Evolutionary conservation across 2,329 filamentous ascomycete genomes (phyloP).

Genomic region (Coniochaeta sp.): DNA sequence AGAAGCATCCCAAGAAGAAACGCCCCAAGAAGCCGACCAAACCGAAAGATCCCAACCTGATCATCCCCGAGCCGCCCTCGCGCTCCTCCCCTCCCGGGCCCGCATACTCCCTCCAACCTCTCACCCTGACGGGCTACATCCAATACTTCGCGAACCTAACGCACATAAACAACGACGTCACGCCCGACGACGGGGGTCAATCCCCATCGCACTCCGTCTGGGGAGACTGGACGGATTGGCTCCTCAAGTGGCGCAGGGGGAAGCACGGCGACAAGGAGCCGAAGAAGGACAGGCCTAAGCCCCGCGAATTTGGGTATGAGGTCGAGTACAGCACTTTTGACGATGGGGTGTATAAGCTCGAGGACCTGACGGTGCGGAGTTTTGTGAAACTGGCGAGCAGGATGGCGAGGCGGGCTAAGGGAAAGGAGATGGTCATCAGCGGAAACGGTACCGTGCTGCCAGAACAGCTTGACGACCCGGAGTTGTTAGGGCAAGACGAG

Average conservation of each 20-base stretch:
- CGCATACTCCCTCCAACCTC: constrained; percentile 77
- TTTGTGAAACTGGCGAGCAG: constrained; percentile 72
- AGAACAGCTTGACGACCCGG: neutral
- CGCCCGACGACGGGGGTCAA: constrained; percentile 18
- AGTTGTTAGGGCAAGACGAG: constrained; percentile 4
- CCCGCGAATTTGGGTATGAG: constrained; percentile 64
- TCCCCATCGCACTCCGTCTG: no score
- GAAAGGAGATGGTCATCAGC: neutral
- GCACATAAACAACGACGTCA: constrained; percentile 68
- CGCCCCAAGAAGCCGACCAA: constrained; percentile 33
- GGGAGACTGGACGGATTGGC: constrained; percentile 15
- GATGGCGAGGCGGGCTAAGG: constrained; percentile 52
- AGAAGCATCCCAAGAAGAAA: constrained; percentile 22
- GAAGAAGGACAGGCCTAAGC: constrained; percentile 44
- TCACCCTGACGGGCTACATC: constrained; percentile 73
- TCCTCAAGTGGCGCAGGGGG: constrained; percentile 53
- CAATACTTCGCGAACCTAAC: constrained; percentile 97
- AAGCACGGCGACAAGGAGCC: constrained; percentile 55
- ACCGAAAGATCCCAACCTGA: constrained; percentile 52
- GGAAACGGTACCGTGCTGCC: neutral
- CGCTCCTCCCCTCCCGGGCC: constrained; percentile 72
- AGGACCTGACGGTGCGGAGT: constrained; percentile 78
- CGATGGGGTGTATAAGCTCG: constrained; percentile 67
- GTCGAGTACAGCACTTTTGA: constrained; percentile 81
- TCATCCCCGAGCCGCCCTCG: constrained; percentile 65